Base-by-base conservation (phyloP, 495 filamentous ascomycete species). In the Penicillium atrosanguineum region DNA sequence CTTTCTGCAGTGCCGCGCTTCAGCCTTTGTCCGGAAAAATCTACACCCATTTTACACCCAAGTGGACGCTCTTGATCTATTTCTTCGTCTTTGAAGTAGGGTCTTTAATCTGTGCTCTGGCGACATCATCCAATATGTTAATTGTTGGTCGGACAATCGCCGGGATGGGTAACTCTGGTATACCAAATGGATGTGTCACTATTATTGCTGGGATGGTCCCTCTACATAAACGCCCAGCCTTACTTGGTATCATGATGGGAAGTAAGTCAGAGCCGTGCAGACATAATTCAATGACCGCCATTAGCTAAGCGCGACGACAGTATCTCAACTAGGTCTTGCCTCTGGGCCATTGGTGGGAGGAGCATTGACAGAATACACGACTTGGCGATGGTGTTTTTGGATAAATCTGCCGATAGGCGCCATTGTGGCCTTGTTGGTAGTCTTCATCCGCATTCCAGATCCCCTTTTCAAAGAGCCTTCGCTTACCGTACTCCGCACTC, bases 131-230 rank as follows among this genome's bases (percentile, higher is more conserved):
- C 7, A 72, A 75, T 0, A 79, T 80, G n/a, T 75, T 94, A 28
- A 91, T 93, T 57, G 64, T 90, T 53, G 89, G 89, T 6, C 81
- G 90, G 25, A 87, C 88, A 23, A 73, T 93, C 39, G 85, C 87
- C 23, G 89, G 89, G 11, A 51, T 91, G 41, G 89, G 87, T 2
- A 88, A 85, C 44, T 83, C 90, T 31, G 52, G 52, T 50, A 55
- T 80, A 19, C 75, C 77, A 38, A 73, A 70, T 1, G 79, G 79
- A 9, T 63, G 63, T 23, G 73, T 80, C 52, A 53, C 81, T 34
- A 75, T 82, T 56, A 77, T 83, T 60, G 75, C 79, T 46, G 69
- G 70, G 25, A 69, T 80, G 44, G 69, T 83, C 0, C 79, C 80
- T 0, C 67, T 85, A 16, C 64, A 74, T 47, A 73, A 73, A 26